phyloP scores from a whole-genome alignment of 192 early-diverging fungal species.

The Coemansia sp. region DNA sequence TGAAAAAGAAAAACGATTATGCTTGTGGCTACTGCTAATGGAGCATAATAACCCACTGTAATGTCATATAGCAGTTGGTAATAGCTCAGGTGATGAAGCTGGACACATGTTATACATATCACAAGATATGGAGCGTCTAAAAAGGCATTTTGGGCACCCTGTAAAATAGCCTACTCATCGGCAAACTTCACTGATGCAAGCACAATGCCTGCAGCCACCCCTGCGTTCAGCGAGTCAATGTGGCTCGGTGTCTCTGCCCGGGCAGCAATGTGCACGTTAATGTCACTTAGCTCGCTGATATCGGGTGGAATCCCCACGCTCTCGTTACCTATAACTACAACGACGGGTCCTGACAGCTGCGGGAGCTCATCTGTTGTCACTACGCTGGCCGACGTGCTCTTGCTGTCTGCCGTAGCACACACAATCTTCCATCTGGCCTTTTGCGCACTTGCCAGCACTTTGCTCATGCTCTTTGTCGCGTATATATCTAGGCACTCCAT shows the following conservation, averaged over 20 bases:
- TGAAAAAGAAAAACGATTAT: neutral
- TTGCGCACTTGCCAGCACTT: constrained; percentile 10
- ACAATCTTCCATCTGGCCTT: constrained; percentile 33
- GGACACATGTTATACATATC: too few species aligned
- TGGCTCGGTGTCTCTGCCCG: constrained; percentile 17
- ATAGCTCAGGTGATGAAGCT: too few species aligned
- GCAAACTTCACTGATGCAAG: constrained; percentile 22
- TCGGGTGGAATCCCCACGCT: constrained; percentile 13
- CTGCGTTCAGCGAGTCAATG: constrained; percentile 52
- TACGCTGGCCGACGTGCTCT: neutral
- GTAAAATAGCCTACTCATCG: constrained; percentile 9
- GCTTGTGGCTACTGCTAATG: neutral
- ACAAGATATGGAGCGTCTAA: too few species aligned
- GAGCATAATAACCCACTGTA: too few species aligned
- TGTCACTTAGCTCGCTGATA: constrained; percentile 15
- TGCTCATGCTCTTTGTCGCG: neutral
- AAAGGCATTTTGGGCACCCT: too few species aligned
- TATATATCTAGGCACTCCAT: constrained; percentile 36
- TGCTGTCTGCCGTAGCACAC: constrained; percentile 12
- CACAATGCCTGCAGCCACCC: constrained; percentile 42
- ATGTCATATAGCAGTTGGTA: too few species aligned
- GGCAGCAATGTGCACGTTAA: constrained; percentile 32
- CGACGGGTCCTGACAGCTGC: constrained; percentile 15
- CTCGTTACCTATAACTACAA: constrained; percentile 51
- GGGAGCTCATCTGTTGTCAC: constrained; percentile 6